Percentiles rank a stretch among this genome's conserved stretches.
Conservation (phyloP, 2,329 filamentous ascomycete genomes). For the Phialophora chinensis region DNA sequence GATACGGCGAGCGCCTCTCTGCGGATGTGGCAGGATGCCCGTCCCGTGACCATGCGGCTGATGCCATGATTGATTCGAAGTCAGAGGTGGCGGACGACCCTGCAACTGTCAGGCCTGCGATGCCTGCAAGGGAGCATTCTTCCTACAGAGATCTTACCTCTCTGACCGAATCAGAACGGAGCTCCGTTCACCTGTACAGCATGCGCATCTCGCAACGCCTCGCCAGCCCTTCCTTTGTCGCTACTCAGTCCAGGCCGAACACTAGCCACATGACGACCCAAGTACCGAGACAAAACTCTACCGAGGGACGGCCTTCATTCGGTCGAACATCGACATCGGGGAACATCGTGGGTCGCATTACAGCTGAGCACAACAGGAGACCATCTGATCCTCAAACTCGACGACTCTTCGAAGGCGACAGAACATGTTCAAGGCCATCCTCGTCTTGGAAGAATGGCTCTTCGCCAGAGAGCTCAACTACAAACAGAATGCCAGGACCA, state of each 20-base stretch:
- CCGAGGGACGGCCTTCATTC: constrained; percentile 8
- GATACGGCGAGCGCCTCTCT: constrained; percentile 21
- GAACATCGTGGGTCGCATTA: constrained; percentile 13
- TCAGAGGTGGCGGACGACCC: not conserved
- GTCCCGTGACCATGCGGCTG: not conserved
- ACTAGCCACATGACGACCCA: constrained; percentile 26
- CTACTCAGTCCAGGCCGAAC: constrained; percentile 24
- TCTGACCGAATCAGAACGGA: constrained; percentile 26
- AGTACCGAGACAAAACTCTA: constrained; percentile 7
- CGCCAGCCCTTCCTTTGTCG: constrained; percentile 35
- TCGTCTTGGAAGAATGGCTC: constrained; percentile 1
- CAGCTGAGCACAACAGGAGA: constrained; percentile 34
- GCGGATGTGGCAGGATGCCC: not conserved
- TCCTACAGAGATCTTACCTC: constrained; percentile 21
- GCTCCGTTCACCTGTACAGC: constrained; percentile 40
- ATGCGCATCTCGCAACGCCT: constrained; percentile 41
- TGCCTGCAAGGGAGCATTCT: constrained; percentile 11
- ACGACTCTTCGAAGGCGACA: constrained; percentile 33
- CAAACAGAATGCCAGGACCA: not conserved
- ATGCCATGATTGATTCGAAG: not conserved
- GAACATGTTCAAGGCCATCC: constrained; percentile 3
- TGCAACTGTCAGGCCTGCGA: not conserved
- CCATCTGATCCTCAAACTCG: constrained; percentile 38
- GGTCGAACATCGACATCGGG: constrained; percentile 10
- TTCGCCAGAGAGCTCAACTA: not conserved